These are phyloP conservation scores for Metarhizium brunneum DNA, from an alignment of 2,329 filamentous ascomycete species.

Conservation along the genomic window DNA sequence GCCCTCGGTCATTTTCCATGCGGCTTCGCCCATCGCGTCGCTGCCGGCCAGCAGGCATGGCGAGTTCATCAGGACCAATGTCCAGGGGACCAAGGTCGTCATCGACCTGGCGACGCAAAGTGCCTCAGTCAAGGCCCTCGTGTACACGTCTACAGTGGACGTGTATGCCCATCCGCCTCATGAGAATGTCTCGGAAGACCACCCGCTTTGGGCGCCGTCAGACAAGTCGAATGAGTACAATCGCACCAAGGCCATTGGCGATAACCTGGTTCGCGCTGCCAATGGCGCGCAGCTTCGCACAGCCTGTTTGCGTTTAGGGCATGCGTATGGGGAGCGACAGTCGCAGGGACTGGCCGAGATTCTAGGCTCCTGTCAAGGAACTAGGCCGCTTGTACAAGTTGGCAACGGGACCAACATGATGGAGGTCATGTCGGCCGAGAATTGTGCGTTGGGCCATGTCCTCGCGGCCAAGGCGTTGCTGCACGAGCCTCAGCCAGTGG, in stretches of 20 bases:
- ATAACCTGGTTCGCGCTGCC: conserved; percentile 18
- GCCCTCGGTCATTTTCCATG: conserved; percentile 23
- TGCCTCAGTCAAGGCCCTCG: conserved; percentile 15
- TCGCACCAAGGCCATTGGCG: conserved; percentile 23
- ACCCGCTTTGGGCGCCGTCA: conserved; percentile 12
- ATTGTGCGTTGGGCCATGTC: conserved; percentile 16
- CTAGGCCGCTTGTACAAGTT: conserved; percentile 21
- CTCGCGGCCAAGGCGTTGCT: conserved; percentile 19
- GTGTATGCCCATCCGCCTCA: conserved; percentile 17
- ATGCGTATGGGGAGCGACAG: conserved; percentile 25
- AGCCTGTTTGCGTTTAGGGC: conserved; percentile 15
- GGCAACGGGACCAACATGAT: conserved; percentile 16
- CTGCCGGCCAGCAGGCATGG: conserved; percentile 10
- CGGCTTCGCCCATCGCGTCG: conserved; percentile 18
- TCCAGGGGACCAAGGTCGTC: conserved; percentile 20
- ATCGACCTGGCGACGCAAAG: conserved; percentile 13
- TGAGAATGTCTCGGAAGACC: conserved; percentile 14
- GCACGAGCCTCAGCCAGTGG: background rate
- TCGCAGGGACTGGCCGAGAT: conserved; percentile 17
- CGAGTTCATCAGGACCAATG: conserved; percentile 18
- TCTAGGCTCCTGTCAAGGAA: conserved; percentile 25
- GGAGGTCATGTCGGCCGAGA: conserved; percentile 18
- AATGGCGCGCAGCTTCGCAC: conserved; percentile 19
- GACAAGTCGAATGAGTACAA: conserved; percentile 17
- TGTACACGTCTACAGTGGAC: conserved; percentile 23